These are phyloP conservation scores for Penicillium taxi DNA, from an alignment of 495 filamentous ascomycete species.

Conservation along the genomic window DNA sequence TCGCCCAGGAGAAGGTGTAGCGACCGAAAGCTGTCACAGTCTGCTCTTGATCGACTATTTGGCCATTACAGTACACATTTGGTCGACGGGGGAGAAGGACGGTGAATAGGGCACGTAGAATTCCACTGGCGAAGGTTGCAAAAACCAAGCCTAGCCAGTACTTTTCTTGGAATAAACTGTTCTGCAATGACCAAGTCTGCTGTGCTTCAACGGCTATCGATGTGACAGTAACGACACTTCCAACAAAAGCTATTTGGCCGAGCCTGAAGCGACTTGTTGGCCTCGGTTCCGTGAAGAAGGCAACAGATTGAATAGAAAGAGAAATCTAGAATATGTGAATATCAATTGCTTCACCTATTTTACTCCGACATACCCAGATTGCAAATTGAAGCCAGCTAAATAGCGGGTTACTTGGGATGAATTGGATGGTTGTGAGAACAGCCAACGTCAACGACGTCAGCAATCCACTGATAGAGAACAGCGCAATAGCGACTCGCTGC, in stretches of 20 bases:
- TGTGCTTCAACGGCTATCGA: constrained; percentile 14
- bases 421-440: constrained; percentile 12
- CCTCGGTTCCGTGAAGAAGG: constrained; percentile 29
- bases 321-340: constrained; percentile 13
- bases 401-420: constrained; percentile 5
- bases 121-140: constrained; percentile 18
- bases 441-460: constrained; percentile 16
- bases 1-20: constrained; percentile 59
- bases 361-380: constrained; percentile 26
- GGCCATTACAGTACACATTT: constrained; percentile 48
- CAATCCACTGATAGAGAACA: constrained; percentile 15
- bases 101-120: constrained; percentile 24
- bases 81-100: constrained; percentile 57
- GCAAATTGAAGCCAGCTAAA: constrained; percentile 29
- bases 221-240: constrained; percentile 18
- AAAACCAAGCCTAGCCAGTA: constrained; percentile 14
- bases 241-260: constrained; percentile 23
- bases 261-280: constrained; percentile 24
- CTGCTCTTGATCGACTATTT: constrained; percentile 55
- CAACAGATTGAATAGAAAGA: constrained; percentile 25
- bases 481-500: constrained; percentile 15
- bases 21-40: constrained; percentile 53
- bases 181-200: constrained; percentile 10
- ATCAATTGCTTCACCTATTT: background rate
- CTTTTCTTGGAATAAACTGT: constrained; percentile 1